Evolutionary conservation across 345 rosid genomes (phyloP), one percentile per base, ranked within the genome.

Genomic region (Erodium maritimum): DNA sequence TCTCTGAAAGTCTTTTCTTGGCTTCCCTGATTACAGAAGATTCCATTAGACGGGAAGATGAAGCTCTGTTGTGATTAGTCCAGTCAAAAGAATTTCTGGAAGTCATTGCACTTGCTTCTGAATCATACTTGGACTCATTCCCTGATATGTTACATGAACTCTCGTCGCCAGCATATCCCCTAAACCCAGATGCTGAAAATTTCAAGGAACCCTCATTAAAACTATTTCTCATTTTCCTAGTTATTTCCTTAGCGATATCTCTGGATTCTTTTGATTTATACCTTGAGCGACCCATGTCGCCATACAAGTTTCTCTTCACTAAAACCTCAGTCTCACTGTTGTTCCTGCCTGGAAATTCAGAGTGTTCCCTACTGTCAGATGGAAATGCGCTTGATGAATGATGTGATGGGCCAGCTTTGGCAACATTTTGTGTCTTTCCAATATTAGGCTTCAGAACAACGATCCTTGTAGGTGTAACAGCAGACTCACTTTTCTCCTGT

Each of bases 1-100:
- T 84, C 75, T 88, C 95, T 55, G 96, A 87, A 53, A 94, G 83
- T 79, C 99, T 84, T 76, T 77, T 84, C 75, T 72, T 87, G 13
- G 99, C 97, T 78, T 94, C 97, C 71, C 77, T 87, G 60, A 74
- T 79, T 56, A 86, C 84, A 54, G 82, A 81, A 77, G 96, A 90
- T 67, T 82, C 83, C 13, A 74, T 61, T 51, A 87, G 73, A 25
- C 45, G 69, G 23, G 87, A 79, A 25, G 84, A 74, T 53, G 79
- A 71, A 56, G 73, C 64, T 60, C 70, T 70, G 55, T 71, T 62
- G 24, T 58, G 69, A 56, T 69, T 65, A 55, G 77, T 82, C 68
- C 82, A 62, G 63, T 65, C 69, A 70, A 65, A 62, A 22, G 68
- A 57, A 25, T 75, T 77, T 68, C 75, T 83, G 62, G 75, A 73